Evolutionary conservation across 306 rosid genomes (phyloP), one percentile per base, ranked within the genome.

Genomic region (Pterocarpus santalinus): DNA sequence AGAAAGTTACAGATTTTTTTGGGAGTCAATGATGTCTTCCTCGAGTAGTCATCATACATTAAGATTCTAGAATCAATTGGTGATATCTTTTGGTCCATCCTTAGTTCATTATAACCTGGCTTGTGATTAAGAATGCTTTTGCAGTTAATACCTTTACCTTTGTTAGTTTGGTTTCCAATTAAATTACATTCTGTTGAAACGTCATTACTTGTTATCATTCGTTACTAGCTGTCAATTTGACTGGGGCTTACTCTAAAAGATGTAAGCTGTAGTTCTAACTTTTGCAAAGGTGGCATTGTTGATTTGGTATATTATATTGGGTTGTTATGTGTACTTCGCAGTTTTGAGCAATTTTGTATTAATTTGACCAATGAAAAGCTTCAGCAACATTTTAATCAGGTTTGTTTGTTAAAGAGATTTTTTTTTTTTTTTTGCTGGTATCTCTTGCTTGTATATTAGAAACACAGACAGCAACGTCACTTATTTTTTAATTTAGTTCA

Each of bases 361-460:
- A 93, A 93, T 84, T 85, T 93, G 86, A 91, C 97, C 2, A 93
- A 93, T 85, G 97, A 93, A 86, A 93, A 93, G 85, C 97, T 93
- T 60, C 97, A 93, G 82, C 97, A 93, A 72, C 97, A 93, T 86
- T 93, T 93, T 82, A 93, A 93, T 77, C 97, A 93, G 97, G 97
- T 93, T 80, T 76, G 85, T 64, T 51, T 7, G 7, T 72, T 46
- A 53, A 73, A 80, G n/a, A 43, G 17, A 43, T 58, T 64, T 67
- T 61, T 28, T 58, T 64, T 67, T 61, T 28, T 57, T 82, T 84
- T 80, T 78, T 34, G 56, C 44, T 16, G 17, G 52, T 15, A 38
- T 74, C 28, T 77, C 61, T 44, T 83, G 49, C 44, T 72, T 68
- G 28, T 61, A 67, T 62, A 6, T 58, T 5, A 53, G 52, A 46